These are phyloP conservation scores for Comarum palustre DNA, from an alignment of 306 rosid genomes.

Conservation along the genomic window DNA sequence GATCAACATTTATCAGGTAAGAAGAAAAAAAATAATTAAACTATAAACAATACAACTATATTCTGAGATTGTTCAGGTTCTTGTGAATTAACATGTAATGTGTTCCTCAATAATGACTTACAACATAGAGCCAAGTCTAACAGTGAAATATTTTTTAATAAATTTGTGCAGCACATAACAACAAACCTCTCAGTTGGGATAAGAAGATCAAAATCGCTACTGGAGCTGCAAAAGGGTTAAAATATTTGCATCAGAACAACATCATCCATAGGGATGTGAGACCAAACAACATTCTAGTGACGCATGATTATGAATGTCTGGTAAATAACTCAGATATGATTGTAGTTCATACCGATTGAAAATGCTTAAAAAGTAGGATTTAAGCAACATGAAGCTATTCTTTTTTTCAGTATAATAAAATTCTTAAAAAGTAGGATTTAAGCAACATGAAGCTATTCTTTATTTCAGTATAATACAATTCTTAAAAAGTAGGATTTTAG, in stretches of 20 bases:
- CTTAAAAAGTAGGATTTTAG: no score
- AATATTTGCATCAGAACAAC: constrained; percentile 62
- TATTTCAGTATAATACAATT: no score
- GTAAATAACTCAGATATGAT: constrained; percentile 35
- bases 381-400: not conserved
- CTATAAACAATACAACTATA: not conserved
- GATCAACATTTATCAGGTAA: constrained; percentile 68
- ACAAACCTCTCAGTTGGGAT: constrained; percentile 58
- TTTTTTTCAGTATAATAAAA: not conserved
- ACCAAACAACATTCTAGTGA: constrained; percentile 77
- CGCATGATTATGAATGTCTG: constrained; percentile 69
- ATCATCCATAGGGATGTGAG: constrained; percentile 85
- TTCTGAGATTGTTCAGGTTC: not conserved
- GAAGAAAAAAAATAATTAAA: constrained; percentile 6
- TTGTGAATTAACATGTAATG: not conserved
- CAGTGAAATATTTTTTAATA: not conserved
- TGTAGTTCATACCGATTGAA: not conserved
- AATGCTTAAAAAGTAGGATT: no score
- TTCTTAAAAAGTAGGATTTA: not conserved
- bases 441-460: no score
- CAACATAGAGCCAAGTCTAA: not conserved
- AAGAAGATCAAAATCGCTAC: constrained; percentile 67
- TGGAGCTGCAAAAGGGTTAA: constrained; percentile 75
- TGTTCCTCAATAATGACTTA: not conserved
- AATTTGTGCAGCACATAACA: constrained; percentile 47